Evolutionary conservation across 2,329 filamentous ascomycete species (phyloP).

Genomic region (Claviceps humidiphila): DNA sequence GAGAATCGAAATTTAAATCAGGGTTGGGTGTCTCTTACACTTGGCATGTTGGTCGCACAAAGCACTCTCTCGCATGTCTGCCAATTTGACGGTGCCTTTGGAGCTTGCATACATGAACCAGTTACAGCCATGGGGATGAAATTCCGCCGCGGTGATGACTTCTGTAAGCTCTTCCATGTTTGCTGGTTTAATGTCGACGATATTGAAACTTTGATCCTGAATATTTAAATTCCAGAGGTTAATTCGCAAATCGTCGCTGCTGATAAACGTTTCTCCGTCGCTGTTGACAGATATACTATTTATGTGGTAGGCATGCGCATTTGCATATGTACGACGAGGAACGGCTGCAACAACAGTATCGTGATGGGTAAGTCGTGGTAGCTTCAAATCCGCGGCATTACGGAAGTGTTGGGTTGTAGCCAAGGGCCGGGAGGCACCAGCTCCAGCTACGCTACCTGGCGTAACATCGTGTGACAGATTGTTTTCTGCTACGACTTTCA

Average conservation of each 20-base stretch:
- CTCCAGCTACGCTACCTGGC: conserved; percentile 56
- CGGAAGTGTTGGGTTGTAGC: conserved; percentile 60
- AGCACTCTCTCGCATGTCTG: conserved; percentile 95
- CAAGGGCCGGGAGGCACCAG: conserved; percentile 60
- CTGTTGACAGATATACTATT: conserved; percentile 99
- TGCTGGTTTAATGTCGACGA: conserved; percentile 97
- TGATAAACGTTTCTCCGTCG: conserved; percentile 98
- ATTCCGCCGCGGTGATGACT: conserved; percentile 96
- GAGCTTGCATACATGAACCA: conserved; percentile 99
- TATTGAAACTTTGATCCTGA: conserved; percentile 99
- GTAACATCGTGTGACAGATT: conserved; percentile 93
- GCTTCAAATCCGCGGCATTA: conserved; percentile 70
- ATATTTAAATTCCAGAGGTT: conserved; percentile 99
- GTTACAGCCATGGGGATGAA: conserved; percentile 94
- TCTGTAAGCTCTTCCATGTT: conserved; percentile 99
- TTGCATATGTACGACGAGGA: conserved; percentile 89
- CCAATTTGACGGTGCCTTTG: conserved; percentile 96
- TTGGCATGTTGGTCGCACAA: conserved; percentile 94
- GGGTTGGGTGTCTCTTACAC: conserved; percentile 38
- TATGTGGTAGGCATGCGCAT: conserved; percentile 98
- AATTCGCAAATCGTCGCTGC: conserved; percentile 92
- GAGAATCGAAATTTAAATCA: too few relatives aligned
- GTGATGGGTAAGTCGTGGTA: conserved; percentile 92
- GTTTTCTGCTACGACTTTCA: conserved; percentile 98
- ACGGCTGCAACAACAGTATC: conserved; percentile 97